A percentile compares a stretch with the other conserved stretches of the same genome.
Conservation (phyloP, 495 filamentous ascomycete species). For the Talaromyces trachyspermus region DNA sequence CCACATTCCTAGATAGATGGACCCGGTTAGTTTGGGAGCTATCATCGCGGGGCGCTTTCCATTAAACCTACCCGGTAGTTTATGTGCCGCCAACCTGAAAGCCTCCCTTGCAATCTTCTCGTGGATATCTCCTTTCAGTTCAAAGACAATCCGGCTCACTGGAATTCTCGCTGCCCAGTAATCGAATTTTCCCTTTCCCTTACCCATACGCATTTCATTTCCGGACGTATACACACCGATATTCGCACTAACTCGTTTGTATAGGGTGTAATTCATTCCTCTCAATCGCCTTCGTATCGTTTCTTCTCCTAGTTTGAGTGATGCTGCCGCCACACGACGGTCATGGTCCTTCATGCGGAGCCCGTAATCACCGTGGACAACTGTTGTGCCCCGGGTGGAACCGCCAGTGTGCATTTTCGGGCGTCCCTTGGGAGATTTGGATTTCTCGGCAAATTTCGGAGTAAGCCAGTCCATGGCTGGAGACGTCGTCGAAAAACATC, state of each 20-base stretch:
- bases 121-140: constrained; percentile 85
- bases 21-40: no score
- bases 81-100: constrained; percentile 88
- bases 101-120: constrained; percentile 93
- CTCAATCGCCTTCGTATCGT: constrained; percentile 81
- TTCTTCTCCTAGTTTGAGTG: constrained; percentile 83
- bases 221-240: constrained; percentile 92
- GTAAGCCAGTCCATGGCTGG: constrained; percentile 65
- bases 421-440: constrained; percentile 86
- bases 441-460: constrained; percentile 63
- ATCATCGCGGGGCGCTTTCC: no score
- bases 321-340: constrained; percentile 77
- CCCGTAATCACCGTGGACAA: constrained; percentile 94
- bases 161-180: constrained; percentile 87
- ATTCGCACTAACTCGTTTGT: constrained; percentile 82
- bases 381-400: constrained; percentile 83
- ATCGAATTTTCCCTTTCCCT: constrained; percentile 95
- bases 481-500: constrained; percentile 70
- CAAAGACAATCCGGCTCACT: constrained; percentile 83
- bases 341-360: constrained; percentile 91
- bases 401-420: constrained; percentile 85
- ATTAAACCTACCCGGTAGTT: constrained; percentile 80
- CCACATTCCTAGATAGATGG: constrained; percentile 59
- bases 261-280: constrained; percentile 88
- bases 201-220: constrained; percentile 97